Percentiles rank a stretch among this genome's conserved stretches.
Conservation (phyloP, 495 filamentous ascomycete species). For the Trichoderma parareesei region DNA sequence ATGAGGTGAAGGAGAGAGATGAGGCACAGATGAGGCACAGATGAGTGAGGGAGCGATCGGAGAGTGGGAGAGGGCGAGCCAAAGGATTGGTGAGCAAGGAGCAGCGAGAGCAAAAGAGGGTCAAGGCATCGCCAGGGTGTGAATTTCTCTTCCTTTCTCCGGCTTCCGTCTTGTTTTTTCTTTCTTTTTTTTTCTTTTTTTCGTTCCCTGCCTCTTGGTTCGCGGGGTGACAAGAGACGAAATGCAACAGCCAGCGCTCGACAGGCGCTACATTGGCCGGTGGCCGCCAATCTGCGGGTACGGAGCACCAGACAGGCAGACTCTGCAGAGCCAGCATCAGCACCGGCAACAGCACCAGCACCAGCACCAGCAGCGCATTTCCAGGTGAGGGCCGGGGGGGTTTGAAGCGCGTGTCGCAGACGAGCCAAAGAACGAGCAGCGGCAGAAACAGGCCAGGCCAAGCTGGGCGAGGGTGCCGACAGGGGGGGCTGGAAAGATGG, state of each 20-base stretch:
- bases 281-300: not conserved
- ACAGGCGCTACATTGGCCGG: not conserved
- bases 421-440: conserved; percentile 8
- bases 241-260: not conserved
- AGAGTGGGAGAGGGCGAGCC: not conserved
- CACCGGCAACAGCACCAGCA: no score
- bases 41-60: no score
- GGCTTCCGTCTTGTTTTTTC: no score
- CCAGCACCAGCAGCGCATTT: not conserved
- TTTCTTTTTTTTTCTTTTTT: no score
- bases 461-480: not conserved
- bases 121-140: no score
- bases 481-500: not conserved
- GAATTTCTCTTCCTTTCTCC: no score
- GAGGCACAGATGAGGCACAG: no score
- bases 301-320: not conserved
- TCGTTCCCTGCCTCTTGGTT: no score
- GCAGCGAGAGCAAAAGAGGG: not conserved
- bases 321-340: no score
- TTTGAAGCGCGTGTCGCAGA: conserved; percentile 1
- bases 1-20: no score
- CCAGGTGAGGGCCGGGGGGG: not conserved
- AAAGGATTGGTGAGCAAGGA: not conserved
- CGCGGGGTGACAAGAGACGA: not conserved
- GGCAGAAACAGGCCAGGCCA: not conserved